A percentile compares a stretch with the other conserved stretches of the same genome.
Evolutionary conservation across 2,329 filamentous ascomycete genomes (phyloP).

Genomic region (Pestalotiopsis sp.): DNA sequence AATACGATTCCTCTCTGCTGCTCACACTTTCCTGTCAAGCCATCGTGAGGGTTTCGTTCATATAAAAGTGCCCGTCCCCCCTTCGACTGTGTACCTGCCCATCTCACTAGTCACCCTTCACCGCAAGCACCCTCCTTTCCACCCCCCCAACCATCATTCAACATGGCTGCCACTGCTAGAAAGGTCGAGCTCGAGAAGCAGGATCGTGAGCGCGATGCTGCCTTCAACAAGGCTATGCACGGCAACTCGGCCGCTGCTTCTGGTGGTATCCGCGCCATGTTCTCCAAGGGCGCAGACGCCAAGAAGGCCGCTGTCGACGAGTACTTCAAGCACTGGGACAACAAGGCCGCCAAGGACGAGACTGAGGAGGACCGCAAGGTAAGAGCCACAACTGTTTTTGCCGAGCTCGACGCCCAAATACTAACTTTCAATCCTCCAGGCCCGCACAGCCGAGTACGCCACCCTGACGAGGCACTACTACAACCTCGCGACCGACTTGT

Average conservation of each 20-base stretch:
- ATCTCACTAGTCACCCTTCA: background rate
- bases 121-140: background rate
- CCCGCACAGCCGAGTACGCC: slow-evolving; percentile 85
- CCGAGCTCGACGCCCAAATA: background rate
- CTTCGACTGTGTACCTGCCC: background rate
- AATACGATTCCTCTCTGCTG: slow-evolving; percentile 4
- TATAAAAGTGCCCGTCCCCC: background rate
- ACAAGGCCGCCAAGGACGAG: slow-evolving; percentile 77
- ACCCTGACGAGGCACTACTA: slow-evolving; percentile 96
- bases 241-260: slow-evolving; percentile 67
- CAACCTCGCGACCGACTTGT: slow-evolving; percentile 93
- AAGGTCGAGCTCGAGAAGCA: slow-evolving; percentile 70
- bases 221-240: slow-evolving; percentile 89
- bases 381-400: slow-evolving; percentile 30
- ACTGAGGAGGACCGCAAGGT: slow-evolving; percentile 82
- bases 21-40: background rate
- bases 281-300: slow-evolving; percentile 75
- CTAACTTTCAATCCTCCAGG: slow-evolving; percentile 43
- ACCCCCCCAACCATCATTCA: slow-evolving; percentile 27
- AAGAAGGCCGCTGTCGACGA: slow-evolving; percentile 84
- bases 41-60: background rate
- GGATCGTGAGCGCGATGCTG: slow-evolving; percentile 82
- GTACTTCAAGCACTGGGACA: slow-evolving; percentile 97
- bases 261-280: slow-evolving; percentile 80
- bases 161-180: slow-evolving; percentile 41